Evolutionary conservation across 306 rosid genomes (phyloP), one percentile per base, ranked within the genome.

Genomic region (Trifolium repens): DNA sequence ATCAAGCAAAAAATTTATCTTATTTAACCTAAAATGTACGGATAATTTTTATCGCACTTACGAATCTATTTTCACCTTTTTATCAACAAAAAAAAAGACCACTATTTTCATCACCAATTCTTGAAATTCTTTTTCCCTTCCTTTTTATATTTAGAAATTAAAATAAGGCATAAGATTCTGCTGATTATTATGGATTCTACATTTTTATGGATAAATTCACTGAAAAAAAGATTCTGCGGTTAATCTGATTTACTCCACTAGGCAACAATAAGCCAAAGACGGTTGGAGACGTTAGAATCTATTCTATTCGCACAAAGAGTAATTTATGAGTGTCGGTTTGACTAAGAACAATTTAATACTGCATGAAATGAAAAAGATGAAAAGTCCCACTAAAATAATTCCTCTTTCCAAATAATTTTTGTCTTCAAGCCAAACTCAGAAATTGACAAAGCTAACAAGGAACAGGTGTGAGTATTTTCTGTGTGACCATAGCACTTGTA

Each of bases 341-440:
- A 39, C 42, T 8, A 39, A 39, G 42, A 39, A 39, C 42, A 39
- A 7, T 39, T 39, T 39, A 7, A 39, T 39, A 39, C 42, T 8
- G 8, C 10, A 39, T 37, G 47, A 13, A 30, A 61, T 35, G 12
- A 15, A 30, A 13, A 71, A 62, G 61, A 71, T 60, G 15, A 34
- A 69, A 34, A 69, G 59, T 26, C 24, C 47, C 26, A 67, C 68
- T 26, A 2, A n/a, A 12, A 53, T 19, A 66, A 53, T 54, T 39
- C 10, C 32, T 53, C 8, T 24, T 24, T 7, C 16, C 64, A 12
- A 58, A 58, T 24, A 16, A 11, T 12, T 9, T 69, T 69, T 69
- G 71, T 78, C 63, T 34, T 42, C 5, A 22, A 69, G 52, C 76
- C 22, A 69, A 78, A 13, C 22, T 46, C 19, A 61, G 71, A 77